These are phyloP conservation scores for Megacollybia marginata DNA, from an alignment of 768 basidiomycete genomes.

Conservation along the genomic window DNA sequence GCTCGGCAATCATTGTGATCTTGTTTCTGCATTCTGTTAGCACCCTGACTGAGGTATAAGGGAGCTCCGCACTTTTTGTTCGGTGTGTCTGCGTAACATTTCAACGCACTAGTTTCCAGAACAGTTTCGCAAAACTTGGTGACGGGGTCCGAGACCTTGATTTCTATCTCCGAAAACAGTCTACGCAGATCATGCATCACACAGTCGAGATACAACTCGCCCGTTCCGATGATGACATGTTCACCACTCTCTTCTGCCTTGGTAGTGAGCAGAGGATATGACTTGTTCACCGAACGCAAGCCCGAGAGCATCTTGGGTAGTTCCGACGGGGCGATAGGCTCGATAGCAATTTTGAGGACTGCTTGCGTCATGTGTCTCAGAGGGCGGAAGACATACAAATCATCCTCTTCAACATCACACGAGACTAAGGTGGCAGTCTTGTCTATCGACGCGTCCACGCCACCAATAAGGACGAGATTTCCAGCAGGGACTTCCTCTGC, in stretches of 20 bases:
- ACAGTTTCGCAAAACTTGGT: conserved; percentile 99
- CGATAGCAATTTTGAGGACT: conserved; percentile 95
- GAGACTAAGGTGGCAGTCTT: conserved; percentile 89
- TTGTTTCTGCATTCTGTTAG: conserved; percentile 61
- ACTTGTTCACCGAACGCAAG: conserved; percentile 94
- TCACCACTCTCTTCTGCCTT: conserved; percentile 99
- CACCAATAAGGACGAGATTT: conserved; percentile 87
- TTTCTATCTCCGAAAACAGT: conserved; percentile 96
- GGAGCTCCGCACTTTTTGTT: conserved; percentile 80
- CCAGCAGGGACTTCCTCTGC: conserved; percentile 86
- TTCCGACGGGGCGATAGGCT: conserved; percentile 96
- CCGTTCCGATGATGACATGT: conserved; percentile 94
- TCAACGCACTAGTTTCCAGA: conserved; percentile 92
- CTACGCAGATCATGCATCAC: conserved; percentile 93
- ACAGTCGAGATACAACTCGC: conserved; percentile 94
- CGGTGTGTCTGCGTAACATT: conserved; percentile 98
- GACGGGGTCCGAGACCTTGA: conserved; percentile 99
- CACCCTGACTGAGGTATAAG: conserved; percentile 4
- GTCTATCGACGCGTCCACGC: conserved; percentile 89
- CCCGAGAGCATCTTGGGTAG: conserved; percentile 98
- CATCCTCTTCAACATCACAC: conserved; percentile 60
- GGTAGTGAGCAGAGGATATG: conserved; percentile 88
- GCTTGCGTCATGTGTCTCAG: conserved; percentile 97
- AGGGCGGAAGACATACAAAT: conserved; percentile 91
- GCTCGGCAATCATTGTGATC: conserved; percentile 98